Percentiles rank a stretch among this genome's conserved stretches.
These are phyloP conservation scores for Physaria fendleri DNA, from an alignment of 345 rosid genomes.

Conservation along the genomic window DNA sequence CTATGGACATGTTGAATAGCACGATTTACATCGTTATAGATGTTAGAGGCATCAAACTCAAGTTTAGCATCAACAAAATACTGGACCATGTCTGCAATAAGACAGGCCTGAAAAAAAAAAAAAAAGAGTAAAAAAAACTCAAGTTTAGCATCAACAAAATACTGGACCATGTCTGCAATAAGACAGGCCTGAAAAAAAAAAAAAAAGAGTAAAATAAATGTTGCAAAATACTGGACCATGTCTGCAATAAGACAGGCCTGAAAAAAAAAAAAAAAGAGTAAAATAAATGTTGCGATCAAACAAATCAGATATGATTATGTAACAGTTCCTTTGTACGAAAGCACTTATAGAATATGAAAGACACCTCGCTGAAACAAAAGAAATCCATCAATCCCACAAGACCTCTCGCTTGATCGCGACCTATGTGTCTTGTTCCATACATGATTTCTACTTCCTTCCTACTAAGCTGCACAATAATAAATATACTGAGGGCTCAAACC, in stretches of 20 bases:
- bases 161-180: slow-evolving; percentile 88
- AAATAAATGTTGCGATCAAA: neutral
- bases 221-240: slow-evolving; percentile 82
- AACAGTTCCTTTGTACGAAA: neutral
- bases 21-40: slow-evolving; percentile 82
- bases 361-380: slow-evolving; percentile 96
- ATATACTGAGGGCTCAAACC: neutral
- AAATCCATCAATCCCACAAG: slow-evolving; percentile 96
- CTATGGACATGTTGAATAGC: slow-evolving; percentile 96
- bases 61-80: slow-evolving; percentile 86
- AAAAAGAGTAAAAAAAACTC: too few relatives aligned
- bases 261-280: neutral
- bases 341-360: slow-evolving; percentile 1
- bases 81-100: slow-evolving; percentile 91
- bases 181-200: slow-evolving; percentile 62
- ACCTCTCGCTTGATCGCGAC: slow-evolving; percentile 83
- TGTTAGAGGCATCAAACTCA: slow-evolving; percentile 90
- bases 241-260: slow-evolving; percentile 96
- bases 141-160: slow-evolving; percentile 85
- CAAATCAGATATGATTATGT: neutral
- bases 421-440: slow-evolving; percentile 89
- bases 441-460: slow-evolving; percentile 52
- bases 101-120: slow-evolving; percentile 57
- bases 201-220: too few relatives aligned
- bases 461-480: slow-evolving; percentile 47